Percentiles rank a stretch among this genome's conserved stretches.
Evolutionary conservation across 2,329 filamentous ascomycete genomes (phyloP).

Genomic region (Gaeumannomyces sp.): DNA sequence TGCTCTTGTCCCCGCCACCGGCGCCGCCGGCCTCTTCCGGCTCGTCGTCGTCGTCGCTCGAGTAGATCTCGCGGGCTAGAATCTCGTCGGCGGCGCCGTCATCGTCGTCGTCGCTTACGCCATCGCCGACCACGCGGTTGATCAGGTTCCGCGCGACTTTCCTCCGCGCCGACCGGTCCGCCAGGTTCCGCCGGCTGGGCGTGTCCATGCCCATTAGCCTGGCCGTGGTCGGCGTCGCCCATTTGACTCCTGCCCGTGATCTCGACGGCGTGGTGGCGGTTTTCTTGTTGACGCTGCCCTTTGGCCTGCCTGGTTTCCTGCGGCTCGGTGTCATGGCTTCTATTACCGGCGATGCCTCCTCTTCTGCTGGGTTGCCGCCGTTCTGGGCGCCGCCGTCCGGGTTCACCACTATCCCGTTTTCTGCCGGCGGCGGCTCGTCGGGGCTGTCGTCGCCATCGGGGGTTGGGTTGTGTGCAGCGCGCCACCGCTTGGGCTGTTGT

Average conservation of each 20-base stretch:
- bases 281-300: slow-evolving; percentile 3
- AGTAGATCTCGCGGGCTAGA: slow-evolving; percentile 63
- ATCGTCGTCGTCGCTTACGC: slow-evolving; percentile 66
- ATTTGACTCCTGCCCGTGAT: slow-evolving; percentile 25
- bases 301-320: slow-evolving; percentile 7
- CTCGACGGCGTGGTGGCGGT: slow-evolving; percentile 30
- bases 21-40: slow-evolving; percentile 24
- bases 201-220: slow-evolving; percentile 38
- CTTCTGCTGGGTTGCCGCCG: background rate
- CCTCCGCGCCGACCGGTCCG: slow-evolving; percentile 77
- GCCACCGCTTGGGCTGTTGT: background rate
- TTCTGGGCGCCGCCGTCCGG: background rate
- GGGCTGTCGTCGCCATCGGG: background rate
- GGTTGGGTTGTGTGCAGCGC: background rate
- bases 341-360: background rate
- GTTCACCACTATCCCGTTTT: background rate
- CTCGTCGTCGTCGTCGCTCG: slow-evolving; percentile 38
- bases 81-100: slow-evolving; percentile 65
- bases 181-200: slow-evolving; percentile 60
- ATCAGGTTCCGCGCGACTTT: slow-evolving; percentile 78
- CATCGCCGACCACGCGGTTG: slow-evolving; percentile 59
- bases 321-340: slow-evolving; percentile 4
- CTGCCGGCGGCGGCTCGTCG: background rate
- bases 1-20: slow-evolving; percentile 18
- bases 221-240: slow-evolving; percentile 32